These are phyloP conservation scores for Wickerhamiella qilinensis DNA, from an alignment of 805 yeast species.

Conservation along the genomic window DNA sequence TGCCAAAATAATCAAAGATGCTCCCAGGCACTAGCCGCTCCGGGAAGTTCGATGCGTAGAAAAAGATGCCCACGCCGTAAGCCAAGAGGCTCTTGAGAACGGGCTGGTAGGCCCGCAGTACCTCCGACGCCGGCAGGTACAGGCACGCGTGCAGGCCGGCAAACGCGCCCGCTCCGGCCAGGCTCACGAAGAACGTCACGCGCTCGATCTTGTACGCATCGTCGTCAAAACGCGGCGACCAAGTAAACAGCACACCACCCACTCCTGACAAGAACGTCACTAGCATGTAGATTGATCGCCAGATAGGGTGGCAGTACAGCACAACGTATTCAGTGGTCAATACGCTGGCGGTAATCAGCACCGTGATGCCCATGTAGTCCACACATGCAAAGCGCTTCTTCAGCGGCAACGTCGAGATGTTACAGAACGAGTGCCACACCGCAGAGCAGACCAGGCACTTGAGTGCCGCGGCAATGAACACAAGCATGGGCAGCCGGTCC, in stretches of 20 bases:
- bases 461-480: conserved; percentile 56
- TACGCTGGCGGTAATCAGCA: conserved; percentile 77
- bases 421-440: conserved; percentile 83
- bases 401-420: conserved; percentile 45
- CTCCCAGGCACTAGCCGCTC: conserved; percentile 45
- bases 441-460: conserved; percentile 67
- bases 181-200: conserved; percentile 61
- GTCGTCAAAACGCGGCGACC: conserved; percentile 84
- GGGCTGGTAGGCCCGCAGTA: conserved; percentile 48
- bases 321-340: conserved; percentile 73
- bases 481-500: conserved; percentile 38
- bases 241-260: conserved; percentile 62
- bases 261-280: conserved; percentile 53
- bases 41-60: conserved; percentile 77
- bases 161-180: conserved; percentile 59
- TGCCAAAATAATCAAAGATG: conserved; percentile 35
- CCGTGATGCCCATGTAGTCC: conserved; percentile 88
- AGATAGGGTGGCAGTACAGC: conserved; percentile 40
- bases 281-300: conserved; percentile 35
- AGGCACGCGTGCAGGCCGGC: conserved; percentile 42
- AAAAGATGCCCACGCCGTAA: conserved; percentile 69
- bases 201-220: conserved; percentile 73
- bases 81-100: conserved; percentile 54
- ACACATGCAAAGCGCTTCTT: conserved; percentile 77
- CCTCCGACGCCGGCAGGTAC: conserved; percentile 37